Base-by-base conservation (phyloP, 2,329 filamentous ascomycete genomes). In the Penicillium concentricum region DNA sequence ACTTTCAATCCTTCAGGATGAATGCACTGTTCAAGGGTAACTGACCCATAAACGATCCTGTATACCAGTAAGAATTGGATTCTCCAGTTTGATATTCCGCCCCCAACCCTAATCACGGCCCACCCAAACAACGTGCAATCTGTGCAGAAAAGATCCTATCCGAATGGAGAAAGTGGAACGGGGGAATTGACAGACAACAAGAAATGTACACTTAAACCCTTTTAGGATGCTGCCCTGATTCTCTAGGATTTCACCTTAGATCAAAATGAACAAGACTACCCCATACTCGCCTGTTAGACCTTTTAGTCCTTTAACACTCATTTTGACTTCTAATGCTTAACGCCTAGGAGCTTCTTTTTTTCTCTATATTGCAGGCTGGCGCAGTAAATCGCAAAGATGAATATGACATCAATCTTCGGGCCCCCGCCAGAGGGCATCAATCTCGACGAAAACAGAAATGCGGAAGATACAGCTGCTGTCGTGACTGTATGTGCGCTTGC, bases 401-500 rank as follows among this genome's bases (percentile, higher is more conserved):
- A 51, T 18, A 60, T 56, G 32, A 30, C 37, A 24, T 37, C 32
- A 24, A 18, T 60, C 22, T 63, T 61, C 30, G 60, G 60, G 20
- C 53, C 58, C 10, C 49, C 60, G 22, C 50, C 32, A 30, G 54
- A 56, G 16, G 32, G 41, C 13, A 30, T 64, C 37, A 28, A 64
- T 43, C 56, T 64, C 2, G 26, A 26, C 2, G 60, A 47, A 38
- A 37, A 45, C 13, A 38, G 50, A 9, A 37, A 50, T 9, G 18
- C 32, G 5, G 26, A 30, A 2, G 56, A 62, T 22, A 64, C 61
- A 48, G 49, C 39, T 8, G 52, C 54, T 7, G 58, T 64, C 2
- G 56, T 59, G 48, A 32, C 54, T 1, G 37, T 62, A 49, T 41
- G 55, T 15, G 30, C 10, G 22, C 41, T 62, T n/a, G 48, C 60